A percentile compares a stretch with the other conserved stretches of the same genome.
phyloP scores from a whole-genome alignment of 169 alveolate genomes.

The Plasmodium vivax region DNA sequence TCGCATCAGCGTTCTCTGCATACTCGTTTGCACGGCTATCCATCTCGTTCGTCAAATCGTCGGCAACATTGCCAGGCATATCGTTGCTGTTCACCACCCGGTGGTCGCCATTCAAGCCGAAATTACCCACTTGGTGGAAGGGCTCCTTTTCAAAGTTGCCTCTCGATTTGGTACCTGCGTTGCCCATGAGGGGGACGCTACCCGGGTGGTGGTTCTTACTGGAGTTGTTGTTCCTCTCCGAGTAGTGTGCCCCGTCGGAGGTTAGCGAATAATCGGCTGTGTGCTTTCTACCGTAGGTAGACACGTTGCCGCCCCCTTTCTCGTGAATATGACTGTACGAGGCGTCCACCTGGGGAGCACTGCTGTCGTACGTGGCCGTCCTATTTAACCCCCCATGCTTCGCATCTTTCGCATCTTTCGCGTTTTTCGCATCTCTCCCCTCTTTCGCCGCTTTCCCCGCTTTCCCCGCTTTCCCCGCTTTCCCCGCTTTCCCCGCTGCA shows the following conservation, averaged over 20 bases:
- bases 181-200: not conserved
- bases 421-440: no score
- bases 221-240: not conserved
- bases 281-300: not conserved
- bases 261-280: not conserved
- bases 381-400: not conserved
- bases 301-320: not conserved
- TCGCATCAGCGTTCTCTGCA: not conserved
- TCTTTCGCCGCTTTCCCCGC: no score
- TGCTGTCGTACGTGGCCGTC: not conserved
- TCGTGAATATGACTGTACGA: constrained; percentile 3
- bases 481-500: not conserved
- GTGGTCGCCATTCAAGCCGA: not conserved
- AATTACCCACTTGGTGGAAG: not conserved
- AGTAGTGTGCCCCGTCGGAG: not conserved
- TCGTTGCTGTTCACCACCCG: not conserved
- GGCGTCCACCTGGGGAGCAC: not conserved
- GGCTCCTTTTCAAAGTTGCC: constrained; percentile 21
- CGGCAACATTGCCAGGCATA: not conserved
- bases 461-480: no score
- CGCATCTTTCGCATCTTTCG: no score
- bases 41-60: not conserved
- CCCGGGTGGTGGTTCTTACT: not conserved
- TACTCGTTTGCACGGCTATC: not conserved
- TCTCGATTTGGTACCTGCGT: not conserved